These are phyloP conservation scores for Rhodomyrtus tomentosa DNA, from an alignment of 345 rosid genomes.

Conservation along the genomic window DNA sequence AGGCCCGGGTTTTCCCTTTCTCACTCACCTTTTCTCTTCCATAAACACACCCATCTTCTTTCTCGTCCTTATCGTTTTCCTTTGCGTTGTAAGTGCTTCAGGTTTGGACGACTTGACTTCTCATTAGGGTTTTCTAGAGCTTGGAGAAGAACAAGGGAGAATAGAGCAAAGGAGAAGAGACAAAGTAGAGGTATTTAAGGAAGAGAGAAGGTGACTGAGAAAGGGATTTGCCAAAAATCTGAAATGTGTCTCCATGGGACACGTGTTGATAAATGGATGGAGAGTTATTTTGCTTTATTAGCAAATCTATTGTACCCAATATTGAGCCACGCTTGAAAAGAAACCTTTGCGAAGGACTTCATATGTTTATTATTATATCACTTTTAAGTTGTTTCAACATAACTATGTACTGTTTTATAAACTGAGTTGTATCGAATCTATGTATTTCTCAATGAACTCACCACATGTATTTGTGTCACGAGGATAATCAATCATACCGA, in stretches of 20 bases:
- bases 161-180: neutral
- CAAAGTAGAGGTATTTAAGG: neutral
- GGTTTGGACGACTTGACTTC: too few species aligned
- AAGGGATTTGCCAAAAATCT: neutral
- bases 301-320: too few species aligned
- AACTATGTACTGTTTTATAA: neutral
- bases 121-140: too few species aligned
- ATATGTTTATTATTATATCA: too few species aligned
- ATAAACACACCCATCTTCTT: too few species aligned
- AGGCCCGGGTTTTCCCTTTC: too few species aligned
- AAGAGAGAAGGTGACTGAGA: neutral
- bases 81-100: too few species aligned
- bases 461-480: neutral
- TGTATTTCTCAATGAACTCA: neutral
- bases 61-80: too few species aligned
- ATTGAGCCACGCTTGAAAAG: too few species aligned
- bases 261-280: neutral
- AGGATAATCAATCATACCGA: neutral
- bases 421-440: neutral
- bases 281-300: neutral
- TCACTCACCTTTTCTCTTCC: too few species aligned
- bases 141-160: too few species aligned
- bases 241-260: neutral
- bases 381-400: neutral
- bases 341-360: too few species aligned